Conservation (phyloP, 306 rosid genomes). For the Hippophae gyantsensis region DNA sequence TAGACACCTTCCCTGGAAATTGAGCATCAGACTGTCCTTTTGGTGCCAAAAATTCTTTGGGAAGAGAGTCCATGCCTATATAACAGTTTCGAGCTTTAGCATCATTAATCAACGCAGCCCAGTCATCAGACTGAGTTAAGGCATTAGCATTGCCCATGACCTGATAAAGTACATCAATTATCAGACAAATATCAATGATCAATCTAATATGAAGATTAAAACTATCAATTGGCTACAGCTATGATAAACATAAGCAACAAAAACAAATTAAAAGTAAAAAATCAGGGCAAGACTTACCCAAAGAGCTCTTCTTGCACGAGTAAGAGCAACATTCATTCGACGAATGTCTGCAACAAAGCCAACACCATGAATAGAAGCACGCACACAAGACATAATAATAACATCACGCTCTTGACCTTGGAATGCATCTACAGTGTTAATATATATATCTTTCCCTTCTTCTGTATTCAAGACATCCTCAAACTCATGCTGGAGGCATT, state of each 20-base stretch:
- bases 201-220: no score
- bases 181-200: no score
- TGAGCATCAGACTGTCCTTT: slow-evolving; percentile 49
- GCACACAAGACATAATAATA: slow-evolving; percentile 96
- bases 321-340: slow-evolving; percentile 96
- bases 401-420: slow-evolving; percentile 99
- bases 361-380: slow-evolving; percentile 93
- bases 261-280: no score
- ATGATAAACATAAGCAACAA: no score
- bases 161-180: slow-evolving; percentile 37
- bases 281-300: not conserved
- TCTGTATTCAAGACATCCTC: slow-evolving; percentile 81
- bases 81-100: slow-evolving; percentile 76
- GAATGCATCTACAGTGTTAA: slow-evolving; percentile 96
- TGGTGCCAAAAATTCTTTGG: slow-evolving; percentile 62
- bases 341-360: slow-evolving; percentile 96
- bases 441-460: slow-evolving; percentile 88
- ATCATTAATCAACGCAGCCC: slow-evolving; percentile 82
- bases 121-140: slow-evolving; percentile 73
- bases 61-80: slow-evolving; percentile 81
- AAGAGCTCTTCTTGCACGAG: slow-evolving; percentile 95
- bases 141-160: slow-evolving; percentile 94
- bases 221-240: no score
- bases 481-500: slow-evolving; percentile 91
- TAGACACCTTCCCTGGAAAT: slow-evolving; percentile 55